Evolutionary conservation across 1,284 basidiomycete species (phyloP).

Genomic region (Phlebopus sp.): DNA sequence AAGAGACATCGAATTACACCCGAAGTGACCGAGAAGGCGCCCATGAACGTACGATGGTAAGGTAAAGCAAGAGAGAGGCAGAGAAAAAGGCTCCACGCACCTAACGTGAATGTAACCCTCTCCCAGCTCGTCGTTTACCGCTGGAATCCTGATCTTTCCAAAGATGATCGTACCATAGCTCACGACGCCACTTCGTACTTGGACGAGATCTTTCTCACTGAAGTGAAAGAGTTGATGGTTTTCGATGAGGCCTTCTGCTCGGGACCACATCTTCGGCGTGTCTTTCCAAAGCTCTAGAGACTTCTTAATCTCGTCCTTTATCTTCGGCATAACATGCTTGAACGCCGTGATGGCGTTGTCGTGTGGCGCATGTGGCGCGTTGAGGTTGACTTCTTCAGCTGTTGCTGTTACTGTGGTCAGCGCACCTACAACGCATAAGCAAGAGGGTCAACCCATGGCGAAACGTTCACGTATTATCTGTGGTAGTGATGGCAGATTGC

Average conservation of each 20-base stretch:
- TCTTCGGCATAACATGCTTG: conserved; percentile 45
- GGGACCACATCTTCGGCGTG: conserved; percentile 70
- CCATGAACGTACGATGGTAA: not conserved
- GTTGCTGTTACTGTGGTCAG: conserved; percentile 45
- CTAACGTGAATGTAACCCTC: conserved; percentile 70
- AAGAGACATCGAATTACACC: not conserved
- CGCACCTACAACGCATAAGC: conserved; percentile 1
- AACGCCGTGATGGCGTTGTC: conserved; percentile 64
- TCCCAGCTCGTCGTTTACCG: conserved; percentile 57
- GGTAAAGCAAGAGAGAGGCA: conserved; percentile 6
- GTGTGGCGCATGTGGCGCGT: conserved; percentile 55
- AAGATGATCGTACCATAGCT: conserved; percentile 70
- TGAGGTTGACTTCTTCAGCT: conserved; percentile 52
- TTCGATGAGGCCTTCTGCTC: conserved; percentile 53
- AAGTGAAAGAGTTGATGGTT: conserved; percentile 47
- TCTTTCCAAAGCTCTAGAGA: conserved; percentile 72
- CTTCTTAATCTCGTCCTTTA: conserved; percentile 62
- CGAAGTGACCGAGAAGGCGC: not conserved
- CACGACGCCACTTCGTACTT: conserved; percentile 46
- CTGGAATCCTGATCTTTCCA: conserved; percentile 73
- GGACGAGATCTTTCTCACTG: conserved; percentile 55
- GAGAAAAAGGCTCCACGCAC: conserved; percentile 37
- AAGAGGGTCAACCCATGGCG: conserved; percentile 26
- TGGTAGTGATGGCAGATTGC: not conserved
- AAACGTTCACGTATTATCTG: not conserved